A percentile compares a stretch with the other conserved stretches of the same genome.
Conservation (phyloP, 1,284 basidiomycete species). For the Ganoderma resinaceum region DNA sequence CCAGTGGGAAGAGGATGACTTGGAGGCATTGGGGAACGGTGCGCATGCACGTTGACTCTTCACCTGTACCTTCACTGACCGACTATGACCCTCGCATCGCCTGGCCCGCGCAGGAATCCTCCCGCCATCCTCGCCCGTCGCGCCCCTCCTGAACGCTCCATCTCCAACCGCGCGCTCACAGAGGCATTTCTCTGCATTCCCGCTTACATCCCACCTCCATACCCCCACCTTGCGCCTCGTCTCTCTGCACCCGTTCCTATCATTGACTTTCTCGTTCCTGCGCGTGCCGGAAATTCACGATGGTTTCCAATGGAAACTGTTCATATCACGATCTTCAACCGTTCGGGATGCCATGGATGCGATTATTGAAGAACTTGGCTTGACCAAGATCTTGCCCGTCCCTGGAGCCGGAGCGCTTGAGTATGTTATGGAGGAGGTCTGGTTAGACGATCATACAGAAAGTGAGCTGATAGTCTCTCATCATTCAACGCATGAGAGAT, state of each 20-base stretch:
- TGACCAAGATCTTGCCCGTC: constrained; percentile 65
- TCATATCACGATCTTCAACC: constrained; percentile 61
- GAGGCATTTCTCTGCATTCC: constrained; percentile 75
- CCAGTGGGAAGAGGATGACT: constrained; percentile 73
- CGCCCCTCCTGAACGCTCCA: constrained; percentile 55
- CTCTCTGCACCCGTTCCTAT: constrained; percentile 69
- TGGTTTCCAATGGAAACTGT: constrained; percentile 69
- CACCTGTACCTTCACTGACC: neutral
- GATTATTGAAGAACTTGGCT: constrained; percentile 71
- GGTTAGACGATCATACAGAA: constrained; percentile 53
- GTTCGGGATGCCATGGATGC: constrained; percentile 60
- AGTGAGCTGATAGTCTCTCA: constrained; percentile 47
- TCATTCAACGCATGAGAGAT: neutral
- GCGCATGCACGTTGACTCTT: constrained; percentile 2
- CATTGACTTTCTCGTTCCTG: constrained; percentile 61
- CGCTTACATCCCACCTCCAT: constrained; percentile 74
- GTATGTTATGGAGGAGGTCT: constrained; percentile 74
- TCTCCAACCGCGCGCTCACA: constrained; percentile 46
- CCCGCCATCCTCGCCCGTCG: constrained; percentile 51
- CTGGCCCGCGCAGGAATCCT: constrained; percentile 55
- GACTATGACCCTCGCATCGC: neutral
- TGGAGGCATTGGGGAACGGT: constrained; percentile 72
- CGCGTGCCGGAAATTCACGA: constrained; percentile 85
- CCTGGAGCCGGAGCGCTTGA: constrained; percentile 68
- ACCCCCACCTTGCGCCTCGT: constrained; percentile 74